Conservation (phyloP, 495 filamentous ascomycete genomes). For the Geopyxis carbonaria region DNA sequence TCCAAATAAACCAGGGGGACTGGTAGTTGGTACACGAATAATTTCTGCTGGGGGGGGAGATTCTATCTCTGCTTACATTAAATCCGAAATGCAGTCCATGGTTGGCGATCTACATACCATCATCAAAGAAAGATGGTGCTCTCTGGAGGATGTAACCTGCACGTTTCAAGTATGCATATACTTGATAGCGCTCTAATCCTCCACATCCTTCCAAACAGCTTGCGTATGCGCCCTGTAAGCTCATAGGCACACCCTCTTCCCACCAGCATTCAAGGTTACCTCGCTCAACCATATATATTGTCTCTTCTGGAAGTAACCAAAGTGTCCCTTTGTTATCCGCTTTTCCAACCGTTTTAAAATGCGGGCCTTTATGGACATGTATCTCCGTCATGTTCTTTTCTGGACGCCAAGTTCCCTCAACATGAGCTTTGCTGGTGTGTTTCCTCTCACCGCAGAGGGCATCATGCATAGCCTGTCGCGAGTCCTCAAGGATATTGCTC, state of each 20-base stretch:
- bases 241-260: conserved; percentile 61
- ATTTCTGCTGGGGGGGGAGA: not conserved
- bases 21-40: conserved; percentile 1
- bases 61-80: not conserved
- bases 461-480: conserved; percentile 77
- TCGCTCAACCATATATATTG: conserved; percentile 71
- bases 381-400: conserved; percentile 26
- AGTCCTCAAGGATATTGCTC: conserved; percentile 53
- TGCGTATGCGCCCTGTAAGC: conserved; percentile 76
- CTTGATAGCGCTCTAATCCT: conserved; percentile 69
- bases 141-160: conserved; percentile 63
- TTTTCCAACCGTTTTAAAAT: conserved; percentile 42
- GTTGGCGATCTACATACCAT: conserved; percentile 11
- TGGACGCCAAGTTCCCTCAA: conserved; percentile 20
- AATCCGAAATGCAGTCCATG: not conserved
- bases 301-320: conserved; percentile 86
- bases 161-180: conserved; percentile 71
- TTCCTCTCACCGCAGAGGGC: conserved; percentile 37
- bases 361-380: conserved; percentile 32
- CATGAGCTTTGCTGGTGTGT: conserved; percentile 14
- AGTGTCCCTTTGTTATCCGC: conserved; percentile 40
- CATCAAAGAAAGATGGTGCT: conserved; percentile 39
- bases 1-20: conserved; percentile 2
- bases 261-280: conserved; percentile 72
- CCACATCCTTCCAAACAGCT: conserved; percentile 44